Base-by-base conservation (phyloP, 495 filamentous ascomycete genomes). In the Neurospora sp. region DNA sequence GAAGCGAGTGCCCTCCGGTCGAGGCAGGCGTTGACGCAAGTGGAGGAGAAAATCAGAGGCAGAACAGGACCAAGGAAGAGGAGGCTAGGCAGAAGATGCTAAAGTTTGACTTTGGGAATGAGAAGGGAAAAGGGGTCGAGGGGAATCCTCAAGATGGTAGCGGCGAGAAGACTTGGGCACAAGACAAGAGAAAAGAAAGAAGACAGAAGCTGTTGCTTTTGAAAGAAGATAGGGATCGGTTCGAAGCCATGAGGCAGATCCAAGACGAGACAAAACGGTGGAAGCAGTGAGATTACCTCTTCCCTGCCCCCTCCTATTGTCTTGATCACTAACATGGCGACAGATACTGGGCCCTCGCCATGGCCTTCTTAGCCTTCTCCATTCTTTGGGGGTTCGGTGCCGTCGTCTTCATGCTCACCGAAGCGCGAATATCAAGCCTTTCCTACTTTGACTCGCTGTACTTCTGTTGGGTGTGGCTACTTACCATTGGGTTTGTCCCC, bases 371-470 rank as follows among this genome's bases (percentile, higher is more conserved):
- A 3, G 87, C 90, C 7, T 92, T 91, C 75, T 78, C 89, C 18
- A 75, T 87, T 0, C 77, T 95, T n/a, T 95, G 93, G 93, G 83
- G 91, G 60, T 78, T 93, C 5, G 93, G 93, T 10, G 93, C 92
- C 0, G 77, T 88, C 5, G 85, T 93, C 23, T 95, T 95, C 80
- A 82, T 80, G 73, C 69, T 83, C 10, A 80, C 83, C 39, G 84
- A 85, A 70, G 42, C 69, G 4, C 78, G 82, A 5, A 75, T 84
- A 16, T 88, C 89, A 75, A 39, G 84, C 0, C 90, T 91, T 86
- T 84, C 82, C 4, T 95, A 94, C 75, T 94, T 95, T 76, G 83
- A 91, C 20, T 82, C 89, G 0, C 75, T 95, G 1, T 95, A 94
- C 77, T 94, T 93, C 77, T 85, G 91, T n/a, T 95, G 91, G 77